Evolutionary conservation across 192 early-diverging fungal genomes (phyloP), one percentile per base, ranked within the genome.

Genomic region (Chytriomyces confervae): DNA sequence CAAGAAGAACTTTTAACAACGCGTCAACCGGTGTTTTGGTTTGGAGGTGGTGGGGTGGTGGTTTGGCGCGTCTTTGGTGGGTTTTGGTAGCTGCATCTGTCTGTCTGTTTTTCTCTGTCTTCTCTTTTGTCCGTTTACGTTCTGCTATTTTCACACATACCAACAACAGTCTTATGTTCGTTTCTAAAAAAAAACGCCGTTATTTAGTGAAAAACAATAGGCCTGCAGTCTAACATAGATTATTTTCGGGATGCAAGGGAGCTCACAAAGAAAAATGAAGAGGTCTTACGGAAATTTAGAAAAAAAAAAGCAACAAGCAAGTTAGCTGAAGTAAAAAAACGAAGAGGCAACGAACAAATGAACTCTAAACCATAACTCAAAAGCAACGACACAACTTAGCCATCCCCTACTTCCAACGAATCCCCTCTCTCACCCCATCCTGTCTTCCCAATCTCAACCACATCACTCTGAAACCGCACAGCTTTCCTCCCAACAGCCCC

Each of bases 1-100:
- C 86, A 97, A 97, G 85, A 97, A 97, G 79, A 92, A 87, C 68
- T 96, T 91, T 85, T 97, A 93, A 64, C 62, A 27, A 60, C 57
- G 20, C 57, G 16, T 60, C 57, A 2, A 16, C 1, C 0, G 3
- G 13, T 1, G 1, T 20, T 20, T n/a, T 60, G 5, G 13, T 16
- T 60, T 16, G 13, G 57, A 60, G 20, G 13, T 16, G 13, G 53
- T 57, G 53, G 11, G 13, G 13, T 60, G 13, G 57, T n/a, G 20
- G 20, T 3, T 63, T 20, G 3, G 23, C 5, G 11, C 36, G 20
- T 24, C 53, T 60, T 60, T 20, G 20, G 20, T 60, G 2, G 20
- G 20, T 13, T 23, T 63, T 63, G 23, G 20, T 9, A 20, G 36
- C 3, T 63, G 11, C 36, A 3, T 63, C 8, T 63, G 10, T 63